Percentiles rank a stretch among this genome's conserved stretches.
These are phyloP conservation scores for Mercurialis annua DNA, from an alignment of 345 rosid species.

Conservation along the genomic window DNA sequence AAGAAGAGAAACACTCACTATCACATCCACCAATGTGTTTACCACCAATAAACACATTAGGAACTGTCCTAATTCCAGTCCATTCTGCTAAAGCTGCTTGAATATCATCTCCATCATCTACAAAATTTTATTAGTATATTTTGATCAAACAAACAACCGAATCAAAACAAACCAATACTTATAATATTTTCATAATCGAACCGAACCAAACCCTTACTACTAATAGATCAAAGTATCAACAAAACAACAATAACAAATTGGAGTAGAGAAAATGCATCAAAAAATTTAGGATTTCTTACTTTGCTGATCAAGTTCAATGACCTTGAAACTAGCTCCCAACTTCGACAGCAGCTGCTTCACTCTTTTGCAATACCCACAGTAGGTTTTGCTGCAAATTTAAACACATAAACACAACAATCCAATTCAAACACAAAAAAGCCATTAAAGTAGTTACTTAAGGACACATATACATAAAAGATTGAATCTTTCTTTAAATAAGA, in stretches of 20 bases:
- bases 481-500: background rate
- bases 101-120: constrained; percentile 45
- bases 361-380: constrained; percentile 56
- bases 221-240: too few species aligned
- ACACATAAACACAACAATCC: background rate
- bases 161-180: background rate
- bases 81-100: constrained; percentile 55
- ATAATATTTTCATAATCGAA: too few species aligned
- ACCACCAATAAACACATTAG: constrained; percentile 63
- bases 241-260: background rate
- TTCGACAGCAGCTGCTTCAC: constrained; percentile 57
- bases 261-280: background rate
- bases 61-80: constrained; percentile 65
- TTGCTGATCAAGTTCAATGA: constrained; percentile 44
- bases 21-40: constrained; percentile 71
- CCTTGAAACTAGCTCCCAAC: constrained; percentile 45
- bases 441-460: too few species aligned
- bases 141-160: background rate
- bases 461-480: too few species aligned
- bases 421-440: background rate
- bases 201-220: too few species aligned
- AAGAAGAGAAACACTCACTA: constrained; percentile 26
- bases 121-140: too few species aligned
- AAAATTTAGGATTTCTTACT: constrained; percentile 21
- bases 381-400: constrained; percentile 54